These are phyloP conservation scores for Parachaetomium inaequale DNA, from an alignment of 495 filamentous ascomycete species.

Conservation along the genomic window DNA sequence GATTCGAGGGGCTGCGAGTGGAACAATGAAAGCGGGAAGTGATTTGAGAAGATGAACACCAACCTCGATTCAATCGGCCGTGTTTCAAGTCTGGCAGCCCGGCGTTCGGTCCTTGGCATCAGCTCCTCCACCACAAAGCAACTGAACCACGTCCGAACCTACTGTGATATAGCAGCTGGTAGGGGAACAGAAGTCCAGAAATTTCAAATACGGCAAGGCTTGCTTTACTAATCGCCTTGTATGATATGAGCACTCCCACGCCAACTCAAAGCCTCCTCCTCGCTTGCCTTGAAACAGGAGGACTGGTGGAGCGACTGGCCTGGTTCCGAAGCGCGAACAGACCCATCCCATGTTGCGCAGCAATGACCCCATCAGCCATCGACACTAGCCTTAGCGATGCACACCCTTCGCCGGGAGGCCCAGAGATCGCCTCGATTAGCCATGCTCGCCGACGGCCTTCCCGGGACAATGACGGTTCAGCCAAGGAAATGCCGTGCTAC, in stretches of 20 bases:
- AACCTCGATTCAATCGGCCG: neutral
- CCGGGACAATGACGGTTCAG: neutral
- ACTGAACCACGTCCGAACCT: neutral
- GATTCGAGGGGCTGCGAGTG: neutral
- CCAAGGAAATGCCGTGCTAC: neutral
- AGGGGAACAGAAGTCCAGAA: neutral
- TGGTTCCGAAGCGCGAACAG: neutral
- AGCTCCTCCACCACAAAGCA: neutral
- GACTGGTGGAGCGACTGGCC: neutral
- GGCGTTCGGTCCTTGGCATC: neutral
- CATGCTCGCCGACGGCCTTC: neutral
- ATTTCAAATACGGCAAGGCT: neutral
- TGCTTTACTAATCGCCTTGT: no score
- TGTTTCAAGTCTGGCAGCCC: constrained; percentile 2
- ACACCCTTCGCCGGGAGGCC: neutral
- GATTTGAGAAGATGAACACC: neutral
- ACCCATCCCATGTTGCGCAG: neutral
- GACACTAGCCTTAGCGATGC: neutral
- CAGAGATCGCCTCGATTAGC: neutral
- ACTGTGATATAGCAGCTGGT: no score
- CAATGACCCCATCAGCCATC: neutral
- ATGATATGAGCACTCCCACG: neutral
- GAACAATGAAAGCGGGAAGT: neutral
- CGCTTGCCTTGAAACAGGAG: neutral
- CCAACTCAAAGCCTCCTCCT: neutral